phyloP scores from a whole-genome alignment of 1,284 basidiomycete species.

The Schizopora paradoxa region DNA sequence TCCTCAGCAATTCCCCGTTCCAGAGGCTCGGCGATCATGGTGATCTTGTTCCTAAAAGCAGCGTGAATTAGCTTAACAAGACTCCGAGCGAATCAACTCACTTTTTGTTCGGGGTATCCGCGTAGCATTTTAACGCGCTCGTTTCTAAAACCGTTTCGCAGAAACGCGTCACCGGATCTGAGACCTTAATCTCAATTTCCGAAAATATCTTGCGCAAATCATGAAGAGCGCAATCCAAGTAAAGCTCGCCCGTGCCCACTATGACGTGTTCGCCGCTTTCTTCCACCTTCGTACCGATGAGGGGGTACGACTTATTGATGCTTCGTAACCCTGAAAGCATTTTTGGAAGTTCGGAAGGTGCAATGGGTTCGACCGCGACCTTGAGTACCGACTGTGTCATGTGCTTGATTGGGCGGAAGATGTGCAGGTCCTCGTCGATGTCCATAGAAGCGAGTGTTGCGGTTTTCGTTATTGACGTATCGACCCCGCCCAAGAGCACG shows the following conservation, averaged over 20 bases:
- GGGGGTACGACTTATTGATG: constrained; percentile 96
- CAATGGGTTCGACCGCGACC: constrained; percentile 96
- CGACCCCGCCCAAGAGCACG: constrained; percentile 88
- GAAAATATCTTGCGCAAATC: constrained; percentile 90
- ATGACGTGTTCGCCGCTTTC: constrained; percentile 98
- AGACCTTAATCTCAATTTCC: constrained; percentile 99
- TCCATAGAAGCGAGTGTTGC: constrained; percentile 79
- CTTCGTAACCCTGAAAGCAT: constrained; percentile 97
- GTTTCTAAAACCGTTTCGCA: constrained; percentile 99
- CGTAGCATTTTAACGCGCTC: constrained; percentile 96
- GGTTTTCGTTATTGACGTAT: constrained; percentile 92
- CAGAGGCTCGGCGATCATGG: constrained; percentile 96
- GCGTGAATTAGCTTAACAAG: constrained; percentile 4
- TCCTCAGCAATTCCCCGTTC: constrained; percentile 93
- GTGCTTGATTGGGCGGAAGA: constrained; percentile 93
- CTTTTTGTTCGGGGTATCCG: constrained; percentile 99
- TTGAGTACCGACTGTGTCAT: constrained; percentile 98
- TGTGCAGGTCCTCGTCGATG: constrained; percentile 82
- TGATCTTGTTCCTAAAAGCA: constrained; percentile 81
- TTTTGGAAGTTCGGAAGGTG: constrained; percentile 96
- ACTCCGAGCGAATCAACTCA: constrained; percentile 32
- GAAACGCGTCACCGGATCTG: constrained; percentile 97
- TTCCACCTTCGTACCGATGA: constrained; percentile 94
- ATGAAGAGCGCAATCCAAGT: constrained; percentile 96
- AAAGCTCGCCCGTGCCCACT: constrained; percentile 95